Base-by-base conservation (phyloP, 805 yeast genomes). In the Wickerhamomyces sydowiorum region DNA sequence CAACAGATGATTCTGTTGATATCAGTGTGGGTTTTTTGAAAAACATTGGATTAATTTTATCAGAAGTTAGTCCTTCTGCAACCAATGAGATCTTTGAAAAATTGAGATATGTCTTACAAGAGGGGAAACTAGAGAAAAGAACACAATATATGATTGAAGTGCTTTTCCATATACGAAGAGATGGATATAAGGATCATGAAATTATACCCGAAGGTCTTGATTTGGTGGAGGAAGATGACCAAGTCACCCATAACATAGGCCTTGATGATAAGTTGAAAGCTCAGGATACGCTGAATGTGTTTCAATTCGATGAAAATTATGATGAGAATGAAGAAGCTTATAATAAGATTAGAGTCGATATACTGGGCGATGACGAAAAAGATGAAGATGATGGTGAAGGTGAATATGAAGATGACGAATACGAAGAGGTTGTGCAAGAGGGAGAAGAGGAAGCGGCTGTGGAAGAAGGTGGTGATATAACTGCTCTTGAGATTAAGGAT, bases 201-300 rank as follows among this genome's bases (percentile, higher is more conserved):
- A 49, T 62, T 0, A 52, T 82, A 2, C 63, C 62, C 5, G 63
- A 65, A 17, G 77, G 64, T 3, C 62, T 82, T 21, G 89, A 82
- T 58, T 57, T 77, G 37, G 82, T 82, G 1, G 84, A 78, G 24
- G 82, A 76, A 17, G 82, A 78, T 0, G 89, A 82, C 44, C 72
- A 70, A 43, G 62, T 71, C 6, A 69, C 78, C 0, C 89, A 84
- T 54, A 61, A 69, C 38, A 51, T 83, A 5, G 73, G 71, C 20
- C 59, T 85, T 24, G 80, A 76, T 40, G 85, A 74, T 38, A 61
- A 65, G 27, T 55, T 78, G 17, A 65, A 71, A 32, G 67, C 73
- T 2, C 66, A 69, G 21, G 75, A 72, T 38, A 50, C 60, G 4
- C 54, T 83, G 34, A 75, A 80, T 50, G 65, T 64, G 3, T 84